phyloP scores from a whole-genome alignment of 2,329 filamentous ascomycete species.

The Fusarium dimerum region DNA sequence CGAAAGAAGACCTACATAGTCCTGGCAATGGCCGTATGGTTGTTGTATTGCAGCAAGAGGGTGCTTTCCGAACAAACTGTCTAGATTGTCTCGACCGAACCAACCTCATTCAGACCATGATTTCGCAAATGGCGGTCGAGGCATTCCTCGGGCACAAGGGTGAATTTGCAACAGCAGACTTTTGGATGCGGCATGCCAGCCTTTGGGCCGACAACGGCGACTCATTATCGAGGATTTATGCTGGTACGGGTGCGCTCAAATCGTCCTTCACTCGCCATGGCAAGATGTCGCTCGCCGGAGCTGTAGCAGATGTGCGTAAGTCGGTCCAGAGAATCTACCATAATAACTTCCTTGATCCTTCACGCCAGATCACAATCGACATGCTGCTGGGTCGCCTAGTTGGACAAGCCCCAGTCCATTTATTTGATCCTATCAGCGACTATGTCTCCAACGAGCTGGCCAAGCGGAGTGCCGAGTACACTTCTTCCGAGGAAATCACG shows the following conservation, averaged over 20 bases:
- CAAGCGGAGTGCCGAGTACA: constrained; percentile 70
- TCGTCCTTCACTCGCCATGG: constrained; percentile 92
- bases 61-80: constrained; percentile 95
- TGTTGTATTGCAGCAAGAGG: constrained; percentile 85
- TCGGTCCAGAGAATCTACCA: constrained; percentile 93
- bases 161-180: constrained; percentile 71
- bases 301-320: constrained; percentile 92
- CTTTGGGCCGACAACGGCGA: constrained; percentile 98
- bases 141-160: constrained; percentile 75
- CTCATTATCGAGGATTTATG: constrained; percentile 90
- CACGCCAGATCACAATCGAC: constrained; percentile 91
- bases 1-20: constrained; percentile 40
- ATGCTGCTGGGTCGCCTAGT: constrained; percentile 84
- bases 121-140: constrained; percentile 91
- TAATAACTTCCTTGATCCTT: constrained; percentile 96
- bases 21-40: constrained; percentile 50
- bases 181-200: constrained; percentile 89
- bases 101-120: constrained; percentile 92
- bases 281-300: constrained; percentile 93
- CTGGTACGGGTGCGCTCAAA: constrained; percentile 92
- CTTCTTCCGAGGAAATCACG: constrained; percentile 70
- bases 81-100: constrained; percentile 94
- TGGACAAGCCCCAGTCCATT: constrained; percentile 77
- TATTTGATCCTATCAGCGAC: constrained; percentile 95
- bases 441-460: constrained; percentile 77